phyloP scores from a whole-genome alignment of 768 basidiomycete species.

The Agaricus sinodeliciosus region DNA sequence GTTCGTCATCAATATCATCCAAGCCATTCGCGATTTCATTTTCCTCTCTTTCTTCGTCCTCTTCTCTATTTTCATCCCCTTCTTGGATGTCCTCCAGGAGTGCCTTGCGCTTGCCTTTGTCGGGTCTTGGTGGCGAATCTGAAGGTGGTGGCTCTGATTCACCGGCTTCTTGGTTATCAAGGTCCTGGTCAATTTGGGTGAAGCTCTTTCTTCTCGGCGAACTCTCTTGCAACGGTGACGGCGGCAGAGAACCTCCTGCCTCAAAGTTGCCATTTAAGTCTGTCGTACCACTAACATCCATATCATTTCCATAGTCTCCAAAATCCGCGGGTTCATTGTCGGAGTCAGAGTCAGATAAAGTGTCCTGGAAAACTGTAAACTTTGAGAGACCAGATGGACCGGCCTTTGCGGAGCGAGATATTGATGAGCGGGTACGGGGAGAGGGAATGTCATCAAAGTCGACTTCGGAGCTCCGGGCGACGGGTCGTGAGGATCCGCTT shows the following conservation, averaged over 20 bases:
- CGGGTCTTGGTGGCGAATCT: constrained; percentile 20
- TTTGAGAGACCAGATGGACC: constrained; percentile 35
- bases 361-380: constrained; percentile 24
- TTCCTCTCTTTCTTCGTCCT: constrained; percentile 25
- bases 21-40: constrained; percentile 37
- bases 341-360: constrained; percentile 24
- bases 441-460: constrained; percentile 62
- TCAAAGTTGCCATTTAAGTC: constrained; percentile 24
- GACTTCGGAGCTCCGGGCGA: constrained; percentile 44
- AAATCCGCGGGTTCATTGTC: constrained; percentile 23
- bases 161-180: constrained; percentile 34
- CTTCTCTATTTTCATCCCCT: constrained; percentile 35
- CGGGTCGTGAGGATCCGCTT: constrained; percentile 35
- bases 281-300: constrained; percentile 17
- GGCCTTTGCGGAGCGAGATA: constrained; percentile 29
- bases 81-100: constrained; percentile 32
- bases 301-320: constrained; percentile 18
- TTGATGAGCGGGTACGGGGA: constrained; percentile 31
- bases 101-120: constrained; percentile 37
- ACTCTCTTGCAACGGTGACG: not conserved
- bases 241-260: constrained; percentile 12
- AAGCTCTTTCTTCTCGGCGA: constrained; percentile 37
- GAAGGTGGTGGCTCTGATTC: constrained; percentile 24
- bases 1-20: constrained; percentile 29
- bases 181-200: constrained; percentile 42